Conservation (phyloP, 2,329 filamentous ascomycete species). For the Fusarium duplospermum region DNA sequence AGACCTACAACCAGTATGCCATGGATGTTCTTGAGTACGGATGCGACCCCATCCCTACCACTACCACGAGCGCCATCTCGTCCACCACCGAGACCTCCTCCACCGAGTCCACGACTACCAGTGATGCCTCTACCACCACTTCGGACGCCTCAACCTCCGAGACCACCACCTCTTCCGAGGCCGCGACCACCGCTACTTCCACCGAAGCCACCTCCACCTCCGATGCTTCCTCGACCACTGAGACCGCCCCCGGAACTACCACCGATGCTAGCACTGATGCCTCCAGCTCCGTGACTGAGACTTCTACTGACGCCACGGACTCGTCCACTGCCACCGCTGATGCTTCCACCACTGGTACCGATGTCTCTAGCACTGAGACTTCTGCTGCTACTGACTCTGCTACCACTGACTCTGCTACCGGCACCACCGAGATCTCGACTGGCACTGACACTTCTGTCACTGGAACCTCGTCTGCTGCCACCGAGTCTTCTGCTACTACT, state of each 20-base stretch:
- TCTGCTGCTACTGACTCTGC: conserved; percentile 14
- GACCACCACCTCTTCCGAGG: conserved; percentile 1
- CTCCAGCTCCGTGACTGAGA: conserved; percentile 12
- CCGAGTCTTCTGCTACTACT: not conserved
- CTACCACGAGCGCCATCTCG: conserved; percentile 32
- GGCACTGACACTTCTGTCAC: conserved; percentile 9
- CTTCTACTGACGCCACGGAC: not conserved
- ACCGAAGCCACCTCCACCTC: conserved; percentile 11
- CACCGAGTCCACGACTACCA: conserved; percentile 13
- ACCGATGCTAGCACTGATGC: conserved; percentile 35
- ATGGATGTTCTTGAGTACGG: conserved; percentile 53
- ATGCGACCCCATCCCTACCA: conserved; percentile 46
- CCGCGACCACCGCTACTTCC: conserved; percentile 9
- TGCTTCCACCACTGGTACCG: not conserved
- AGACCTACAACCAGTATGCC: conserved; percentile 53
- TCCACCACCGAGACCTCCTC: conserved; percentile 21
- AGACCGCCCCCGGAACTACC: conserved; percentile 29
- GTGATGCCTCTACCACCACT: conserved; percentile 16
- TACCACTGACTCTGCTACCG: not conserved
- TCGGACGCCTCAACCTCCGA: not conserved
- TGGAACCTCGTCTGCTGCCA: conserved; percentile 2
- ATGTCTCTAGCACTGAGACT: conserved; percentile 11
- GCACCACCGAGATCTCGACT: not conserved
- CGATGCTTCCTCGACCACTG: not conserved
- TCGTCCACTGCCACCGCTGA: not conserved